Base-by-base conservation (phyloP, 805 yeast species). In the Metschnikowia similis region DNA sequence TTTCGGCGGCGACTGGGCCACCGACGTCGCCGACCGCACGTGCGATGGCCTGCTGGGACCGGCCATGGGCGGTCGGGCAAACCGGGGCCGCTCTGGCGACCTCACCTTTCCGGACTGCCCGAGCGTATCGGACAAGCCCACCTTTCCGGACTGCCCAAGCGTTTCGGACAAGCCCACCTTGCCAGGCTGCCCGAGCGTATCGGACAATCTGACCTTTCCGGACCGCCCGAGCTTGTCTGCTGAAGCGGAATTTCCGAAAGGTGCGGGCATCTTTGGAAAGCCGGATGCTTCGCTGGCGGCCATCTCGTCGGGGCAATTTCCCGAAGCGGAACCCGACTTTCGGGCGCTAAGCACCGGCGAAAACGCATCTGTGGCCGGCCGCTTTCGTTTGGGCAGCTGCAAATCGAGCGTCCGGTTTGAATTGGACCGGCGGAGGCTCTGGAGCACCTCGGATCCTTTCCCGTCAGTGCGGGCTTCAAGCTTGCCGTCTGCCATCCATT, bases 1-100 rank as follows among this genome's bases (percentile, higher is more conserved):
- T 37, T 54, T 54, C n/a, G 60, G 59, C 16, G 60, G 60, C 5
- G 57, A 54, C 56, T 41, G 45, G 16, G 45, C 43, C 51, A 37
- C 50, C 57, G 28, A 52, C 35, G 37, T 39, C 39, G 13, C 51
- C 11, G 45, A 56, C 53, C 44, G 53, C 43, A 17, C 52, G 51
- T 29, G 58, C 39, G 30, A 38, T 3, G 41, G 30, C 11, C 31
- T 17, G 52, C 30, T 17, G 56, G 54, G 30, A 49, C 55, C 14
- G 10, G 41, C 17, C 31, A 38, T 10, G 7, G 38, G 46, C 47
- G 32, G 60, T 13, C 57, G 60, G 14, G 31, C 41, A 21, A 38
- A 38, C 17, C 30, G 41, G 54, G 34, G n/a, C 2, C 10, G 31
- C 7, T 29, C 10, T 29, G 31, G 31, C 8, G 31, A 10, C 6